These are phyloP conservation scores for Lipomyces spencermartinsiae DNA, from an alignment of 805 yeast genomes.

Conservation along the genomic window DNA sequence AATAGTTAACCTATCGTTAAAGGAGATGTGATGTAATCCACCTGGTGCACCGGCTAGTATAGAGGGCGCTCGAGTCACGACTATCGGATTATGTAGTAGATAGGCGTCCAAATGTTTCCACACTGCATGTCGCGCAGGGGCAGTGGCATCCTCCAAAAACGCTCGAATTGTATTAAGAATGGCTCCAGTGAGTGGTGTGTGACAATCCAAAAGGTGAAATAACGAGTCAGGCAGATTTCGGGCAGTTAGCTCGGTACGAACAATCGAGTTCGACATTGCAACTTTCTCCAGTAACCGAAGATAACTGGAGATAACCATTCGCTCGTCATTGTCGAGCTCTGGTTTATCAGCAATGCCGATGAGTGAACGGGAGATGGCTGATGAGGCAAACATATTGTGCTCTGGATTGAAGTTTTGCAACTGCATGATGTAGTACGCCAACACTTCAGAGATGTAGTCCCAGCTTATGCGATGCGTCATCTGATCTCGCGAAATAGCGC, in stretches of 20 bases:
- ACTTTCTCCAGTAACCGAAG: conserved; percentile 67
- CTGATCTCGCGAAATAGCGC: conserved; percentile 38
- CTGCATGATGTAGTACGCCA: conserved; percentile 58
- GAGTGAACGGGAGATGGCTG: conserved; percentile 26
- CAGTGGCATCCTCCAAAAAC: conserved; percentile 56
- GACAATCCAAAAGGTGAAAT: conserved; percentile 54
- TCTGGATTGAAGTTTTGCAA: conserved; percentile 42
- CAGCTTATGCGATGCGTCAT: conserved; percentile 53
- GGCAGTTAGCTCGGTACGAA: conserved; percentile 43
- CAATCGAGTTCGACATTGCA: conserved; percentile 50
- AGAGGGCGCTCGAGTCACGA: conserved; percentile 25
- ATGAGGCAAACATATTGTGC: conserved; percentile 25
- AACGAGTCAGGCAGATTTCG: conserved; percentile 45
- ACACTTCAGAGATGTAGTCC: conserved; percentile 59
- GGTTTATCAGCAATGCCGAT: conserved; percentile 48
- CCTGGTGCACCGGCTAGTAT: conserved; percentile 41
- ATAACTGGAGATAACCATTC: conserved; percentile 75
- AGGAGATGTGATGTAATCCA: conserved; percentile 45
- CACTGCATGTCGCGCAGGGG: conserved; percentile 53
- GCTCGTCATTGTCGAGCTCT: conserved; percentile 80
- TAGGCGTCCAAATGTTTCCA: conserved; percentile 78
- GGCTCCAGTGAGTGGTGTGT: conserved; percentile 60
- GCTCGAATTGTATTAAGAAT: conserved; percentile 63
- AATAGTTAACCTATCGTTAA: conserved; percentile 54
- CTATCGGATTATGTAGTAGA: conserved; percentile 55